Base-by-base conservation (phyloP, 768 basidiomycete species). In the Leccinum pellstonianum region DNA sequence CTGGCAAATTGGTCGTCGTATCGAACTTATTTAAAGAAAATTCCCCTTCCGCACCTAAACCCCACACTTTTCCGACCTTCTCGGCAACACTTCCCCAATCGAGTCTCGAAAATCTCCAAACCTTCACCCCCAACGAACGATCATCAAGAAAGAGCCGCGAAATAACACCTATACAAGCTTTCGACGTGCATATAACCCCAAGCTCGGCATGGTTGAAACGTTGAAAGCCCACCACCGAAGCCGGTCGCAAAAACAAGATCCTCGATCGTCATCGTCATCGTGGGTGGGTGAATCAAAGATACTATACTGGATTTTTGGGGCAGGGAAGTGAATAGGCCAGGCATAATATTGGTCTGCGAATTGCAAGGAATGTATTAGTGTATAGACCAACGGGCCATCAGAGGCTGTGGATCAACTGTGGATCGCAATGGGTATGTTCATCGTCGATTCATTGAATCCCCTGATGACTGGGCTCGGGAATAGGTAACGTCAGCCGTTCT, bases 221-320 rank as follows among this genome's bases (percentile, higher is more conserved):
- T 9, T 41, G 38, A n/a, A 38, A 17, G 29, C 8, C 78, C 80
- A 19, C 83, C 81, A 6, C 77, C 78, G 19, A 81, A 70, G 1
- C 86, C 86, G 14, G 83, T 80, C 0, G 84, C 82, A 58, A 86
- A 78, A 5, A 88, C 73, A 52, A 88, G 66, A 68, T 86, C 83
- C 25, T 80, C 79, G 27, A 78, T 75, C 1, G 59, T 68, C 57
- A 57, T 83, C 66, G 10, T 61, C 67, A 56, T 80, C 60, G n/a
- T n/a, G n/a, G n/a, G 17, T 67, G 37, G 37, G 17, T 38, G 15
- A 21, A 35, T 25, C 19, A 31, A n/a, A 31, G 5, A n/a, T n/a
- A n/a, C n/a, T n/a, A 10, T 31, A 0, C 11, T 3, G 27, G 53
- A 81, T 79, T 74, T 86, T 86, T 12, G 73, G 70, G 2, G 82